phyloP scores from a whole-genome alignment of 176 grass and related monocot genomes.

The Urochloa ruziziensis region DNA sequence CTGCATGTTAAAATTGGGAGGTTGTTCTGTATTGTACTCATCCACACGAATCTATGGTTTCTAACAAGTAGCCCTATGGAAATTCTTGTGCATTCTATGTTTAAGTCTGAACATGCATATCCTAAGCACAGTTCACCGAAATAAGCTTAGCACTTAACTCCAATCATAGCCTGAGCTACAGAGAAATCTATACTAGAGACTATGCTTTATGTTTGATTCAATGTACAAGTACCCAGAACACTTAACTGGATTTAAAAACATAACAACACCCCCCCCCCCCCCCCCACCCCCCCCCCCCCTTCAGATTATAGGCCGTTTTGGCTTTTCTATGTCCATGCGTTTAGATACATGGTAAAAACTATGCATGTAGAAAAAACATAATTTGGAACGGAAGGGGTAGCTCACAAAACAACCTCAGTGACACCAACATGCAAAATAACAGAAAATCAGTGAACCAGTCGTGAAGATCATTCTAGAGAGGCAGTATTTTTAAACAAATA shows the following conservation, averaged over 20 bases:
- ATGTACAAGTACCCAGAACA: constrained; percentile 2
- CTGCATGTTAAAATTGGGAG: background rate
- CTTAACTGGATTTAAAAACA: background rate
- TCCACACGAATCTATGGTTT: background rate
- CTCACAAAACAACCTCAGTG: constrained; percentile 3
- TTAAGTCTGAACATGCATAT: constrained; percentile 3
- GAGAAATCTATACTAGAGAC: background rate
- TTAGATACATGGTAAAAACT: no score
- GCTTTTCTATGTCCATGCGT: no score
- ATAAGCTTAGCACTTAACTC: background rate
- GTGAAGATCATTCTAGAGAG: background rate
- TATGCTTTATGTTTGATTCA: background rate
- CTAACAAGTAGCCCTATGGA: background rate
- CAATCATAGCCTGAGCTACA: background rate
- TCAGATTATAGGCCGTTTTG: no score
- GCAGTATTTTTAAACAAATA: background rate
- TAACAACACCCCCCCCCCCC: no score
- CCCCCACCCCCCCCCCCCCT: no score
- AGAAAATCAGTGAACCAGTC: background rate
- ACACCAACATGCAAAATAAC: constrained; percentile 6
- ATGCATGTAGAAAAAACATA: no score
- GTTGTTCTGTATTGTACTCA: background rate
- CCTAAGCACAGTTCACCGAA: background rate
- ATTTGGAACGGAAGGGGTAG: no score
- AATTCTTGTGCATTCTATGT: background rate